Base-by-base conservation (phyloP, 345 rosid species). In the Aquilaria malaccensis region DNA sequence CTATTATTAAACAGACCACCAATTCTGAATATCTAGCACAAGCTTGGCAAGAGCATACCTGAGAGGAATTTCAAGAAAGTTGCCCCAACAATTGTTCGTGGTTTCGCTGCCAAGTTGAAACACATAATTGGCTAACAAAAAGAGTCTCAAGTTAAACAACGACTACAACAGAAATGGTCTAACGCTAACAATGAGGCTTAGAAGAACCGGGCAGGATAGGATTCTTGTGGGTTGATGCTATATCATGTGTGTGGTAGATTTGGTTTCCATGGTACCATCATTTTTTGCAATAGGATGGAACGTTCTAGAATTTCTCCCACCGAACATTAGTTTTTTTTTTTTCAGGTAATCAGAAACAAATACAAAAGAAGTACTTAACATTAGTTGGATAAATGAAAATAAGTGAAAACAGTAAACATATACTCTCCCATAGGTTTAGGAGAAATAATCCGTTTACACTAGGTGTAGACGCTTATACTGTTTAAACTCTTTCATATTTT, bases 31-130 rank as follows among this genome's bases (percentile, higher is more conserved):
- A 57, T 15, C 55, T 37, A 37, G 10, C 4, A 50, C 1, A 46
- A 61, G 55, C 51, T 4, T 49, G 22, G 46, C 11, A 61, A 45
- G 9, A 7, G 67, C 30, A 32, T 65, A 90, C 97, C 97, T 66
- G 95, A 60, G 64, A 87, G 92, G 55, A 90, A 83, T 74, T 82
- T 90, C 80, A 90, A 74, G 75, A 90, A 90, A 54, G 79, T 84
- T 67, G 85, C 92, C 60, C 97, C 95, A 50, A 79, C 87, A 56
- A 85, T 53, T 2, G 90, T 72, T 48, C 88, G 81, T 11, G 97
- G 95, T 77, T 87, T 87, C 60, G 87, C 97, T 90, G 91, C 59
- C 66, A 55, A 55, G 29, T 55, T 52, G 45, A 61, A 60, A 37
- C 7, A 37, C 5, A 64, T 33, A 61, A 37, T 37, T 37, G 43